A percentile compares a stretch with the other conserved stretches of the same genome.
These are phyloP conservation scores for Coemansia sp. DNA, from an alignment of 192 early-diverging fungal genomes.

Conservation along the genomic window DNA sequence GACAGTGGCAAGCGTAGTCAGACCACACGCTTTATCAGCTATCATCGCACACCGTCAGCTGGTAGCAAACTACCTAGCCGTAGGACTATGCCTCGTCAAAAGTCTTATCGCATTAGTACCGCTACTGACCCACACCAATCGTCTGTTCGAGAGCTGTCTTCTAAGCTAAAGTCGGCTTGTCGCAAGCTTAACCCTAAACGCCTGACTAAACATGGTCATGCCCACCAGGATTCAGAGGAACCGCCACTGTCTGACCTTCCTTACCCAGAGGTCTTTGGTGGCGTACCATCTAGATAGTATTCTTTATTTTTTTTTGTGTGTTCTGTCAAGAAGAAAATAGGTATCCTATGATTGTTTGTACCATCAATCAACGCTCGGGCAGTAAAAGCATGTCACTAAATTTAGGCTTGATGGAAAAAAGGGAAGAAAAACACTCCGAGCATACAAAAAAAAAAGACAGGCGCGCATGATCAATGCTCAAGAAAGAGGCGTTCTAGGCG, in stretches of 20 bases:
- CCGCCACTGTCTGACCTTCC: not conserved
- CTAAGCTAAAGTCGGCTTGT: conserved; percentile 51
- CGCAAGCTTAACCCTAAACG: conserved; percentile 51
- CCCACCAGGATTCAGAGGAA: not conserved
- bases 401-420: not conserved
- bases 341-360: not conserved
- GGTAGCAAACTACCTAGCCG: not conserved
- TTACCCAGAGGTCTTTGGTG: not conserved
- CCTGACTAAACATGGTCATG: conserved; percentile 19
- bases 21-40: conserved; percentile 1
- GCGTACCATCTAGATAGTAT: not conserved
- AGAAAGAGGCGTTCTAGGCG: no score
- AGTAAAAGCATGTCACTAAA: not conserved
- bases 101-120: conserved; percentile 28
- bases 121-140: conserved; percentile 17
- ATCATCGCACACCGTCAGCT: not conserved
- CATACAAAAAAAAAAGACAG: not conserved
- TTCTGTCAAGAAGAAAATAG: not conserved
- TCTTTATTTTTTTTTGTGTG: not conserved
- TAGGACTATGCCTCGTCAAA: conserved; percentile 10
- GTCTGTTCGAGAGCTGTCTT: conserved; percentile 45
- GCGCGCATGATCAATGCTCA: not conserved
- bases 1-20: not conserved
- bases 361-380: not conserved
- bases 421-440: no score